phyloP scores from a whole-genome alignment of 2,329 filamentous ascomycete genomes.

The Alternaria solani region DNA sequence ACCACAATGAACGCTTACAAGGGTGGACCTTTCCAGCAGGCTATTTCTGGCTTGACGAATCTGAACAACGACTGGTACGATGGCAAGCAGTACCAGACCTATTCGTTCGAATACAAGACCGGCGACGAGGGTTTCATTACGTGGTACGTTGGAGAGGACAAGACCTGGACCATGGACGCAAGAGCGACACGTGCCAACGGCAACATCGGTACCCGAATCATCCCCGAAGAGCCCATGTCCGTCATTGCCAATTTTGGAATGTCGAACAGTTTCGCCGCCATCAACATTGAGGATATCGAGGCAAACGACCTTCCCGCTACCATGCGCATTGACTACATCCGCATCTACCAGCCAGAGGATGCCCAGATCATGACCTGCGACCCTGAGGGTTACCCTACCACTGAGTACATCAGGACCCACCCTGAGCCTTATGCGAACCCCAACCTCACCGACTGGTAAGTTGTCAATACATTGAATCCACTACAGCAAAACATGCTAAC shows the following conservation, averaged over 20 bases:
- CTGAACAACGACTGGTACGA: constrained; percentile 68
- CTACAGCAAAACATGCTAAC: constrained; percentile 16
- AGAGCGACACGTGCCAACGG: constrained; percentile 71
- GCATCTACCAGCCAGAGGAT: constrained; percentile 72
- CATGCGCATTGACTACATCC: constrained; percentile 74
- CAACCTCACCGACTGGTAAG: constrained; percentile 71
- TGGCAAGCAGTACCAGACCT: constrained; percentile 63
- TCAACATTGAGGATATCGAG: constrained; percentile 65
- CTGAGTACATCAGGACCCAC: constrained; percentile 70
- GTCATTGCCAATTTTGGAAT: constrained; percentile 76
- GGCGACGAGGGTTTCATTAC: constrained; percentile 67
- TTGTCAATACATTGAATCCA: constrained; percentile 3
- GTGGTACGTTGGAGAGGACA: constrained; percentile 73
- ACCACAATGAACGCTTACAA: constrained; percentile 63
- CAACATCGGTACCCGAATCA: constrained; percentile 70
- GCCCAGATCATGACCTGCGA: constrained; percentile 70
- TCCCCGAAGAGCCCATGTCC: constrained; percentile 73
- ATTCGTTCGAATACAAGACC: constrained; percentile 64
- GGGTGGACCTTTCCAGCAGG: constrained; percentile 65
- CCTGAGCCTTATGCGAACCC: constrained; percentile 68
- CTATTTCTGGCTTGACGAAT: constrained; percentile 62
- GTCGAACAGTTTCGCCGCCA: constrained; percentile 69
- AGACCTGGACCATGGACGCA: constrained; percentile 70
- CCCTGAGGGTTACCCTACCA: constrained; percentile 71
- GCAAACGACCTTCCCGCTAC: constrained; percentile 64